Base-by-base conservation (phyloP, 352 stramenopile genomes). In the Phytophthora pisi region DNA sequence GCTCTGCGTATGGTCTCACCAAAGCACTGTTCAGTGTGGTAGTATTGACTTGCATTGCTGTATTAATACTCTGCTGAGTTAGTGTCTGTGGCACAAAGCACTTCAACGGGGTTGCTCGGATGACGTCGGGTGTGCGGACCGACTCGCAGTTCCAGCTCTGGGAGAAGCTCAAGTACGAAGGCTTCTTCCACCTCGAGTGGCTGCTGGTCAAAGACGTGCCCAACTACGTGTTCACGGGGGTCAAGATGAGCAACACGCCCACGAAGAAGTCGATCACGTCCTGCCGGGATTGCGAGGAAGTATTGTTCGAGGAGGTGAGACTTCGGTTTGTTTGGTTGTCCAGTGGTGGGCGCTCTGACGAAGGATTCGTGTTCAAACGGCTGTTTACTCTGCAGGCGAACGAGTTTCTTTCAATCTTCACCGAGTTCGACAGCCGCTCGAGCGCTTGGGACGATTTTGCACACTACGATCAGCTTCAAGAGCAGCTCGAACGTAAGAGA, bases 131-230 rank as follows among this genome's bases (percentile, higher is more conserved):
- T 13, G 74, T 93, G 36, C 64, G 70, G 8, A 75, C 63, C 8
- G 74, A 90, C 31, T 43, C 50, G 28, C 77, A 81, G 18, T 95
- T 95, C 57, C 61, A 79, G 24, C 65, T 95, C 24, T 95, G 86
- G 86, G 86, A 95, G 56, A 95, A 95, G 52, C 70, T 75, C 59
- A 95, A 93, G 74, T 95, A 93, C 70, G 84, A 92, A 45, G 84
- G 84, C 2, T 82, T 86, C 51, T 95, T 95, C 66, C 79, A 88
- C 52, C 52, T 95, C 57, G 86, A 95, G 67, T 95, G 86, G 86
- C 70, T 95, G 38, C 61, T 91, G 40, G 81, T 95, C 52, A 95
- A 95, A 69, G 86, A 95, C 57, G 86, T 95, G 54, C 86, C 86
- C 4, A 95, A 95, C 51, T 81, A 84, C 55, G 78, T 86, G n/a